These are phyloP conservation scores for Suillus bovinus DNA, from an alignment of 768 basidiomycete species.

Conservation along the genomic window DNA sequence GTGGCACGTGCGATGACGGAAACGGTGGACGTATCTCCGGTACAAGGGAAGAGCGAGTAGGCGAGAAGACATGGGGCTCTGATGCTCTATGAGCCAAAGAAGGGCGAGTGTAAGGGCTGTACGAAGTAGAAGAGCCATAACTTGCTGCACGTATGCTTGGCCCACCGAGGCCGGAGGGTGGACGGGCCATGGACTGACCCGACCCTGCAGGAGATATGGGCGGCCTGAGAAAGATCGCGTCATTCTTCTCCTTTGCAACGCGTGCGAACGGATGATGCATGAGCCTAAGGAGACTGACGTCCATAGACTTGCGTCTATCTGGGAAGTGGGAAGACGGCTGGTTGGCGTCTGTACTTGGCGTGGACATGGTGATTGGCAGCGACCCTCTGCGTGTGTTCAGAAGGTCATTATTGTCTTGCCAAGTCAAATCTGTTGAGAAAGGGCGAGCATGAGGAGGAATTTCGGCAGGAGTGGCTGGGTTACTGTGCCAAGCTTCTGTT, in stretches of 20 bases:
- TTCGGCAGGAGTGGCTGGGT: conserved; percentile 33
- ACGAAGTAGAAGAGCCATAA: conserved; percentile 30
- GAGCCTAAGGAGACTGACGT: conserved; percentile 48
- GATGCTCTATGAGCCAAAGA: conserved; percentile 31
- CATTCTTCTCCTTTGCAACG: conserved; percentile 36
- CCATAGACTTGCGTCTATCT: conserved; percentile 41
- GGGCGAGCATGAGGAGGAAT: conserved; percentile 26
- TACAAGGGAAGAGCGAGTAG: conserved; percentile 35
- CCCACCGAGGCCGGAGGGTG: conserved; percentile 27
- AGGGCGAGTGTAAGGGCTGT: conserved; percentile 42
- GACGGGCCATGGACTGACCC: conserved; percentile 39
- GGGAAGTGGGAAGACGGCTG: conserved; percentile 34
- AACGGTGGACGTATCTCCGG: conserved; percentile 24
- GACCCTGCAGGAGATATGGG: conserved; percentile 33
- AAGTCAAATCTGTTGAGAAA: conserved; percentile 22
- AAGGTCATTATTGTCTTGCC: conserved; percentile 31
- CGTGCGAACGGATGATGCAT: conserved; percentile 45
- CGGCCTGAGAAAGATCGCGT: conserved; percentile 34
- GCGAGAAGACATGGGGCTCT: conserved; percentile 34
- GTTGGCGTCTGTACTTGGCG: conserved; percentile 30
- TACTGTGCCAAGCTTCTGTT: conserved; percentile 31
- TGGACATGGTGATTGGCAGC: conserved; percentile 43
- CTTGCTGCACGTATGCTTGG: conserved; percentile 44
- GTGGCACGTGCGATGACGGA: conserved; percentile 15
- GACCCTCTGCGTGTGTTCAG: conserved; percentile 52